Conservation (phyloP, 2,329 filamentous ascomycete genomes). For the Pseudopithomyces maydicus region DNA sequence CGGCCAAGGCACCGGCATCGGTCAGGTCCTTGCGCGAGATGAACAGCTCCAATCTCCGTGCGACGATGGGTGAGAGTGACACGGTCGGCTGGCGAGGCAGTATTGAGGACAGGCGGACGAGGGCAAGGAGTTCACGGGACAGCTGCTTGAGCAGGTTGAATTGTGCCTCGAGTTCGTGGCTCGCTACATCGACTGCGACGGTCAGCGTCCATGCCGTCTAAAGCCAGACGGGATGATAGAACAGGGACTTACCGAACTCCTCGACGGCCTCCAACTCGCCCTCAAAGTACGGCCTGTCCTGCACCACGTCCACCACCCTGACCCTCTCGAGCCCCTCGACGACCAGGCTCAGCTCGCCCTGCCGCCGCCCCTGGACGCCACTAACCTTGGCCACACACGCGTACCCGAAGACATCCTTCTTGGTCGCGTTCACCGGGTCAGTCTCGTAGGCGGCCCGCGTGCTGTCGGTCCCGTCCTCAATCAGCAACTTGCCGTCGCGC, state of each 20-base stretch:
- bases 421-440: slow-evolving; percentile 50
- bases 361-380: slow-evolving; percentile 53
- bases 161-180: slow-evolving; percentile 65
- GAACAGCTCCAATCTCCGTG: slow-evolving; percentile 82
- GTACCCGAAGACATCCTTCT: slow-evolving; percentile 75
- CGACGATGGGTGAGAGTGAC: slow-evolving; percentile 80
- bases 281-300: slow-evolving; percentile 86
- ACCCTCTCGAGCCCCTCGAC: slow-evolving; percentile 86
- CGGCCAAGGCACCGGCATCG: slow-evolving; percentile 84
- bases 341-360: slow-evolving; percentile 73
- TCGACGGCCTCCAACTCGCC: slow-evolving; percentile 74
- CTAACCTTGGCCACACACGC: slow-evolving; percentile 69
- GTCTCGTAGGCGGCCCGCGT: slow-evolving; percentile 52
- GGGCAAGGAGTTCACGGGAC: slow-evolving; percentile 82
- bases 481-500: slow-evolving; percentile 74
- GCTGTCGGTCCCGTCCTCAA: slow-evolving; percentile 62
- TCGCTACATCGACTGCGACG: slow-evolving; percentile 37
- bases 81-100: slow-evolving; percentile 70
- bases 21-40: slow-evolving; percentile 80
- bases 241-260: slow-evolving; percentile 64
- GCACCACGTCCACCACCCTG: slow-evolving; percentile 72
- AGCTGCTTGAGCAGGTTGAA: slow-evolving; percentile 83
- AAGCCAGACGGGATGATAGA: background rate
- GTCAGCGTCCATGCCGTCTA: slow-evolving; percentile 12
- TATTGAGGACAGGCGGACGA: slow-evolving; percentile 84